Evolutionary conservation across 2,329 filamentous ascomycete genomes (phyloP), one percentile per base, ranked within the genome.

Genomic region (Periconia sp.): DNA sequence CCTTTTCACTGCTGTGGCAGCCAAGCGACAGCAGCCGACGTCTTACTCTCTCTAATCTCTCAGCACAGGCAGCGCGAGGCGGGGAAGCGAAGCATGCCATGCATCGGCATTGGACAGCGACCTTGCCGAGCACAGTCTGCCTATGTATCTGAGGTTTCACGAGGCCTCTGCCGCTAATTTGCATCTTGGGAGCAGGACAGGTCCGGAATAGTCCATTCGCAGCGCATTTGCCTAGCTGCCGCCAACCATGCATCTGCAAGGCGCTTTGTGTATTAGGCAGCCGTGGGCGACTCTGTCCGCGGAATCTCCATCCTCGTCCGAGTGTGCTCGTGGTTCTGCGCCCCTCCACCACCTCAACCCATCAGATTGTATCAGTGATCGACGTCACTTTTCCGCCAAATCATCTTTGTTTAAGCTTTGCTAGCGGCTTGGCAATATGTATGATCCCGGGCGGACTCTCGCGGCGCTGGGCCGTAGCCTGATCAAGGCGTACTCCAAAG

Each of bases 361-460:
- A 46, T 43, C 48, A n/a, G n/a, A n/a, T n/a, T n/a, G n/a, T n/a
- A n/a, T n/a, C n/a, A 39, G 22, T 28, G 41, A 52, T 46, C 48
- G 39, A 52, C 38, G 45, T 46, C 45, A 48, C 36, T 33, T 8
- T 17, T n/a, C 4, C 30, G 24, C 16, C 37, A 30, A 42, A 29
- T 36, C 28, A 15, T 31, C 17, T 3, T 4, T n/a, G 5, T 23
- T 34, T 34, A 41, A 52, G 45, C 45, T 34, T 49, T 52, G 29
- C 11, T 46, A 46, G 45, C 41, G 41, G 6, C 48, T 52, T 38
- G 45, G 48, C 48, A 34, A 2, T 5, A 36, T 23, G 36, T 32
- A 25, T 28, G 9, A 31, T 29, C 35, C 36, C 29, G 32, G 44
- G 17, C 15, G n/a, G n/a, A n/a, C n/a, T n/a, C n/a, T n/a, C n/a